phyloP scores from a whole-genome alignment of 306 rosid genomes.

The Medicago truncatula region DNA sequence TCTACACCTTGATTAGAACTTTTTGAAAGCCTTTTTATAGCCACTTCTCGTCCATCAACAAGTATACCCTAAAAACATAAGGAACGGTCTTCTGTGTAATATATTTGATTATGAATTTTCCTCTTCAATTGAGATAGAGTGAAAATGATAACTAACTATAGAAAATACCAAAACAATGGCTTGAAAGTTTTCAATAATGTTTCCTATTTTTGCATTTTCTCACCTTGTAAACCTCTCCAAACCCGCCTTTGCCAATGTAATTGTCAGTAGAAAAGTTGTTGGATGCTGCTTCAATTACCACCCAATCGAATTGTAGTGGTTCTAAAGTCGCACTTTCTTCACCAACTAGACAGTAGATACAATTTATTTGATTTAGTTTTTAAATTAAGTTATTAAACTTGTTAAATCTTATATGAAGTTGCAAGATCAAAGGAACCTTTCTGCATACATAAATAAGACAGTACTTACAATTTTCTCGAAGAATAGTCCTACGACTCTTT shows the following conservation, averaged over 20 bases:
- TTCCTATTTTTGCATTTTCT: too few species aligned
- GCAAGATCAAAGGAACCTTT: neutral
- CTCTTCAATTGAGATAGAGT: too few species aligned
- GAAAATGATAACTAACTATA: too few species aligned
- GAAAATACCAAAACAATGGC: too few species aligned
- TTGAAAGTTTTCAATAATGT: too few species aligned
- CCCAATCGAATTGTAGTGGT: neutral
- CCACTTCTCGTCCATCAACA: neutral
- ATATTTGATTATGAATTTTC: too few species aligned
- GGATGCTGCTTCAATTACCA: neutral
- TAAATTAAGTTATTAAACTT: neutral
- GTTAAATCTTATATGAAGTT: neutral
- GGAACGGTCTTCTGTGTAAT: too few species aligned
- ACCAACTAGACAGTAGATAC: neutral
- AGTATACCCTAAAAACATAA: neutral
- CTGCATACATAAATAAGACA: neutral
- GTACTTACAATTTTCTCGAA: slow-evolving; percentile 9
- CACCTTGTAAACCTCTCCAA: slow-evolving; percentile 2
- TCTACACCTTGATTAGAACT: neutral
- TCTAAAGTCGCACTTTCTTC: neutral
- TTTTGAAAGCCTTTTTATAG: slow-evolving; percentile 1
- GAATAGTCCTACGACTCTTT: neutral
- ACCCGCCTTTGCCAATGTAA: neutral
- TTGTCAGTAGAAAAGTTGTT: slow-evolving; percentile 1
- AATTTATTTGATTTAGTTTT: neutral